These are phyloP conservation scores for Wickerhamiella allomyrinae DNA, from an alignment of 805 yeast genomes.

Conservation along the genomic window DNA sequence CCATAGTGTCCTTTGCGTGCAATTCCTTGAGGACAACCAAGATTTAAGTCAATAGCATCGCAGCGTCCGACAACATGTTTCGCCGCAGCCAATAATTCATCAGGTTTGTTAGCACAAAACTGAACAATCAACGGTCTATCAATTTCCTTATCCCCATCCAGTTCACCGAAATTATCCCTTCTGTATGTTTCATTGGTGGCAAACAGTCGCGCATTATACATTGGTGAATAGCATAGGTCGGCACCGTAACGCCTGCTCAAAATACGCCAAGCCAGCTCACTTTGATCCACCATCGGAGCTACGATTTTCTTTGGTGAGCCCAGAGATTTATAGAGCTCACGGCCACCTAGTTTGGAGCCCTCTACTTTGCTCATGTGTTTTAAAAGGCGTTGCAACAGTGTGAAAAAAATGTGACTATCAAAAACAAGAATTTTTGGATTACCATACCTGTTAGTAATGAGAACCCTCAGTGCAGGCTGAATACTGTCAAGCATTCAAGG, in stretches of 20 bases:
- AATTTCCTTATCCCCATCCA: conserved; percentile 53
- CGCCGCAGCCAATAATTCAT: conserved; percentile 69
- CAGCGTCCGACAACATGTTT: conserved; percentile 63
- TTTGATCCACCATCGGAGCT: conserved; percentile 98
- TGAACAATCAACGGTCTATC: conserved; percentile 90
- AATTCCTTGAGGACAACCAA: conserved; percentile 98
- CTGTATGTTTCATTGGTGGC: conserved; percentile 76
- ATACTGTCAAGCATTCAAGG: too few species aligned
- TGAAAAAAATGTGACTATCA: not conserved
- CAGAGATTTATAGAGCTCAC: conserved; percentile 52
- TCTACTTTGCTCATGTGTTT: not conserved
- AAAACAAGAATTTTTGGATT: not conserved
- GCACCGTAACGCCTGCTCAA: conserved; percentile 84
- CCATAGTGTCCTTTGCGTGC: conserved; percentile 94
- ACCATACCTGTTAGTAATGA: not conserved
- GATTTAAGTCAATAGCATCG: conserved; percentile 89
- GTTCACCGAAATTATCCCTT: conserved; percentile 42
- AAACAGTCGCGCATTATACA: conserved; percentile 87
- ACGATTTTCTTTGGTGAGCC: conserved; percentile 73
- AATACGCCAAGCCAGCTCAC: conserved; percentile 90
- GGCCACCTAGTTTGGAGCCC: conserved; percentile 34
- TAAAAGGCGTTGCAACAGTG: not conserved
- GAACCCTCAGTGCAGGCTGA: too few species aligned
- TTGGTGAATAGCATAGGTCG: conserved; percentile 86
- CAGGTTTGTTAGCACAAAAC: conserved; percentile 94